Evolutionary conservation across 2,329 filamentous ascomycete genomes (phyloP).

Genomic region (Bipolaris oryzae): DNA sequence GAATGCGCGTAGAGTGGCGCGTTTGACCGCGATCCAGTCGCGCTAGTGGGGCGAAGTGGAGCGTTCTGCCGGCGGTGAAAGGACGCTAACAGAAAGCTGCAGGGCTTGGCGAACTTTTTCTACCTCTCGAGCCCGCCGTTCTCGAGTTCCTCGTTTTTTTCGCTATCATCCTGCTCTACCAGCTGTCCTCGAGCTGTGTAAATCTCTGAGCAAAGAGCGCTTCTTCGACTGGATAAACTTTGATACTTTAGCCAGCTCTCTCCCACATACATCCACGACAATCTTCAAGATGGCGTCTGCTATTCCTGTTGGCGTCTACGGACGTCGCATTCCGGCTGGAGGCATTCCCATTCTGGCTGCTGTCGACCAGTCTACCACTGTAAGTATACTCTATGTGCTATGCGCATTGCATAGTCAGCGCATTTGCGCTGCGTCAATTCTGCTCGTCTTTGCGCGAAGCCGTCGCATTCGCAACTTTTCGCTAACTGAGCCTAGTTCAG

Average conservation of each 20-base stretch:
- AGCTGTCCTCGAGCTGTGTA: constrained; percentile 29
- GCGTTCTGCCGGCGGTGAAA: constrained; percentile 35
- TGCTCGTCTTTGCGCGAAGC: not conserved
- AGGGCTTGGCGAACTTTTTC: constrained; percentile 40
- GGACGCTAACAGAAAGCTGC: constrained; percentile 23
- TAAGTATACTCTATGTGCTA: constrained; percentile 58
- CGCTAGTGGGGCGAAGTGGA: constrained; percentile 19
- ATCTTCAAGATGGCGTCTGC: constrained; percentile 43
- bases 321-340: constrained; percentile 86
- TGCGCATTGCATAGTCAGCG: not conserved
- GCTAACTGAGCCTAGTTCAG: constrained; percentile 70
- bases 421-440: not conserved
- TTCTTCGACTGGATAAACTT: not conserved
- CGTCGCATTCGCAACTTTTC: constrained; percentile 9
- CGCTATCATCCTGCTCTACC: constrained; percentile 20
- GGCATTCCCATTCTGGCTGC: constrained; percentile 81
- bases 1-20: constrained; percentile 21
- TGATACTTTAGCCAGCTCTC: constrained; percentile 6
- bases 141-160: constrained; percentile 20
- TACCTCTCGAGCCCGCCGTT: constrained; percentile 18
- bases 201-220: constrained; percentile 14
- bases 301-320: constrained; percentile 79
- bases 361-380: constrained; percentile 77
- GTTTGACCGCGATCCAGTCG: constrained; percentile 16
- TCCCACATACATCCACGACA: constrained; percentile 11